phyloP scores from a whole-genome alignment of 345 rosid species.

The Lepidium aucheri region DNA sequence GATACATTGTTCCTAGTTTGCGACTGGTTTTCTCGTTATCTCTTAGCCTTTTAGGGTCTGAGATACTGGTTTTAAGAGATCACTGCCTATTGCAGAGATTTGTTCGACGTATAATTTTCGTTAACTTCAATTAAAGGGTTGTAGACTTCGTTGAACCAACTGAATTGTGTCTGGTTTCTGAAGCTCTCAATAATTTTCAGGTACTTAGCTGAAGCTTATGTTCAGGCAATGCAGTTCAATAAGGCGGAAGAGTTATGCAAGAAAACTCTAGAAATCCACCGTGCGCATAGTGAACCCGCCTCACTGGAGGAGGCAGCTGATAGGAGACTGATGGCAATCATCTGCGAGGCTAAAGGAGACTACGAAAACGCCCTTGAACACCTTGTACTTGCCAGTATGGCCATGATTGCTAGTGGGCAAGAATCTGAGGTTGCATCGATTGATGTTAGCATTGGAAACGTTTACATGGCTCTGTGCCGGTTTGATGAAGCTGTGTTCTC shows the following conservation, averaged over 20 bases:
- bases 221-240: conserved; percentile 97
- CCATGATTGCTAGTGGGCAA: conserved; percentile 92
- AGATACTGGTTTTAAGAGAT: background rate
- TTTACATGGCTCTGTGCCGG: conserved; percentile 82
- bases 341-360: conserved; percentile 94
- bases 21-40: too few species aligned
- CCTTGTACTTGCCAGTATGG: conserved; percentile 98
- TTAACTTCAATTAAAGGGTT: background rate
- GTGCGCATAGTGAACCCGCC: conserved; percentile 95
- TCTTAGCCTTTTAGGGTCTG: too few species aligned
- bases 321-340: conserved; percentile 84
- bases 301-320: conserved; percentile 97
- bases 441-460: conserved; percentile 92
- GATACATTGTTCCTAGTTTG: background rate
- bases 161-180: background rate
- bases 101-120: background rate
- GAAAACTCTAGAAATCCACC: conserved; percentile 90
- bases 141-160: background rate
- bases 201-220: conserved; percentile 95
- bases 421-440: conserved; percentile 93
- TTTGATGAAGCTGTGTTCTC: conserved; percentile 96
- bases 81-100: background rate
- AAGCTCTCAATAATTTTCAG: conserved; percentile 22
- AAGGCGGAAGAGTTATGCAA: conserved; percentile 93
- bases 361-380: conserved; percentile 90